Conservation (phyloP, 2,329 filamentous ascomycete genomes). For the Clarireedia homoeocarpa region DNA sequence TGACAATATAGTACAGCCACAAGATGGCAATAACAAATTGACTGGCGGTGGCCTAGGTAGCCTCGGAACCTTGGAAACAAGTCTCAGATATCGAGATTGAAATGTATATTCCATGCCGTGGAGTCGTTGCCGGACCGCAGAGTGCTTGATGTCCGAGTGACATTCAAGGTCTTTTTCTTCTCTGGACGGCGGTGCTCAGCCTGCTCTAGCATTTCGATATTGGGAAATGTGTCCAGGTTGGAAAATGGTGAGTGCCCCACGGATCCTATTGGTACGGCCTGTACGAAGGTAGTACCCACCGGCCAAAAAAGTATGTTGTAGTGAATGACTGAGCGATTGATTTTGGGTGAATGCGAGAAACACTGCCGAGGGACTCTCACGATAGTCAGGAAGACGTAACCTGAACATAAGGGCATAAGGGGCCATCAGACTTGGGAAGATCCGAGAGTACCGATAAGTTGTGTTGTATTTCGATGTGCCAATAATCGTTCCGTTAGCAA, state of each 20-base stretch:
- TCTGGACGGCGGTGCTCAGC: conserved; percentile 4
- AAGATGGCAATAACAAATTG: conserved; percentile 14
- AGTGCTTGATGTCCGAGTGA: conserved; percentile 14
- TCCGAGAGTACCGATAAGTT: conserved; percentile 2
- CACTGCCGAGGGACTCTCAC: neutral
- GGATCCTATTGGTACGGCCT: neutral
- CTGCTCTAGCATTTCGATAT: conserved; percentile 3
- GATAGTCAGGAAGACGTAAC: conserved; percentile 2
- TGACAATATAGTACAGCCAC: conserved; percentile 15
- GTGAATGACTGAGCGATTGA: neutral
- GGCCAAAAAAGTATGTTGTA: conserved; percentile 1
- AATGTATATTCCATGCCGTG: conserved; percentile 11
- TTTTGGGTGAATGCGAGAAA: neutral
- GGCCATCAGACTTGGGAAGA: neutral
- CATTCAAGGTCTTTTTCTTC: neutral
- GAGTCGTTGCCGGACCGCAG: conserved; percentile 20
- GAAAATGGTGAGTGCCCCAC: neutral
- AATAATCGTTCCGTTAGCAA: conserved; percentile 6
- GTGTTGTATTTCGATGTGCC: neutral
- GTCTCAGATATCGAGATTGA: conserved; percentile 10
- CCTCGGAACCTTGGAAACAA: conserved; percentile 6
- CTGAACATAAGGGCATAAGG: neutral
- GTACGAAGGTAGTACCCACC: neutral
- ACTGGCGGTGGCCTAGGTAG: neutral
- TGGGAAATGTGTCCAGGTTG: conserved; percentile 4